These are phyloP conservation scores for Raphanus hybrid DNA, from an alignment of 441 rosid species.

Conservation along the genomic window DNA sequence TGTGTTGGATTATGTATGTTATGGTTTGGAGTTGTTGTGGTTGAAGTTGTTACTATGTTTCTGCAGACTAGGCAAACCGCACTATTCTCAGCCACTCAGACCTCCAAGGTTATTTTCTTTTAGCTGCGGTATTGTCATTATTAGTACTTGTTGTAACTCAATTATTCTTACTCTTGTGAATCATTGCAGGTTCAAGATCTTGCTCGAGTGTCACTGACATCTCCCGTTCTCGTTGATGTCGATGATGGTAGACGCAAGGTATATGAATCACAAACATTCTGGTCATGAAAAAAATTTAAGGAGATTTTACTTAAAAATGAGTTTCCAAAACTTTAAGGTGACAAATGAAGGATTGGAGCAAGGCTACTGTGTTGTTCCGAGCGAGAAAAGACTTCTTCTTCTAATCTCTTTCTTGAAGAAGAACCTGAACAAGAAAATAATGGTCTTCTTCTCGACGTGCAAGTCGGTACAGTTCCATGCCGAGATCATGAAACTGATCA, in stretches of 20 bases:
- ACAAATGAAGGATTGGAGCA: conserved; percentile 95
- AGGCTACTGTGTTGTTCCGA: conserved; percentile 89
- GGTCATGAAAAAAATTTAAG: neutral
- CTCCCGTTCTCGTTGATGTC: conserved; percentile 83
- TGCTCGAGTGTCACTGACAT: conserved; percentile 84
- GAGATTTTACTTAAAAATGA: neutral
- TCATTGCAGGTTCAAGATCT: conserved; percentile 85
- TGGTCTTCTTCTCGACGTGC: conserved; percentile 99
- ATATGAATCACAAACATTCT: conserved; percentile 1
- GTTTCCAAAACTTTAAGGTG: conserved; percentile 53
- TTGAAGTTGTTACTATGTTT: conserved; percentile 39
- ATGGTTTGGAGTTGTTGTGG: conserved; percentile 37
- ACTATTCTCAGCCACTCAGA: conserved; percentile 94
- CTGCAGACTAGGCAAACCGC: conserved; percentile 97
- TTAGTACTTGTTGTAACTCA: neutral
- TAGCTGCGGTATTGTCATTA: conserved; percentile 1
- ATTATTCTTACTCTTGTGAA: conserved; percentile 6
- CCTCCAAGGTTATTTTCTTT: conserved; percentile 70
- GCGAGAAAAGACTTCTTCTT: conserved; percentile 80
- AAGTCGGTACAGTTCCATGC: conserved; percentile 89
- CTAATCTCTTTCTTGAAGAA: conserved; percentile 92
- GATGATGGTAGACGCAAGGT: conserved; percentile 96
- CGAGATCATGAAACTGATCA: conserved; percentile 78
- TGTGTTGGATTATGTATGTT: conserved; percentile 7
- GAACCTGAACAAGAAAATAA: conserved; percentile 87